Evolutionary conservation across 345 rosid genomes (phyloP), one percentile per base, ranked within the genome.

Genomic region (Lepidium didymum): DNA sequence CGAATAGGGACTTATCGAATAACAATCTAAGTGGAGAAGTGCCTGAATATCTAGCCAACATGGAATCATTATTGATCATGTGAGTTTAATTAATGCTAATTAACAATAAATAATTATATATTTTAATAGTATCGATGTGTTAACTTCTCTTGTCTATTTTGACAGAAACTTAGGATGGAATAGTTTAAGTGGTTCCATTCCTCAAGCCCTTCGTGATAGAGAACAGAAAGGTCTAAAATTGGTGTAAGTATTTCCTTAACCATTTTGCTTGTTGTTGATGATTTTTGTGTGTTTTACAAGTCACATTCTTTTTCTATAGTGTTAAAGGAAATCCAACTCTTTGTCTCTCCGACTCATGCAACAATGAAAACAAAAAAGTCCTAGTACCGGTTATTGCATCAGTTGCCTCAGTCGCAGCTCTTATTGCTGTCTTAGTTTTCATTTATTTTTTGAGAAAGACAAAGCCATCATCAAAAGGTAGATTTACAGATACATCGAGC

Each of bases 141-240:
- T 19, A 19, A 19, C 1, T 19, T 19, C 21, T 19, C 21, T 19
- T 2, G 2, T 43, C 4, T 50, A 6, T 13, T 3, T 25, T 13
- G 38, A 38, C 51, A 82, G 86, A 55, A 49, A 83, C 53, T 69
- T 81, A 63, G 7, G 55, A 41, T 41, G 67, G 46, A 81, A 83
- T 64, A 49, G 61, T 5, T 69, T 79, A 3, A 10, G 59, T 31
- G 87, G 85, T 60, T 0, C 51, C 4, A 14, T 81, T 19, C 83
- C 85, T 3, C n/a, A 9, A 8, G 72, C 21, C 3, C 74, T 84
- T 18, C 11, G 27, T 1, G 75, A 74, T 0, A 81, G 44, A 49
- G n/a, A 27, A 6, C 52, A 73, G 0, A 23, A 27, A 6, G 67
- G 59, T 8, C 53, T 78, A 3, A 16, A 27, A 5, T 21, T 80